Evolutionary conservation across 2,329 filamentous ascomycete genomes (phyloP).

Genomic region (Calonectria hawksworthii): DNA sequence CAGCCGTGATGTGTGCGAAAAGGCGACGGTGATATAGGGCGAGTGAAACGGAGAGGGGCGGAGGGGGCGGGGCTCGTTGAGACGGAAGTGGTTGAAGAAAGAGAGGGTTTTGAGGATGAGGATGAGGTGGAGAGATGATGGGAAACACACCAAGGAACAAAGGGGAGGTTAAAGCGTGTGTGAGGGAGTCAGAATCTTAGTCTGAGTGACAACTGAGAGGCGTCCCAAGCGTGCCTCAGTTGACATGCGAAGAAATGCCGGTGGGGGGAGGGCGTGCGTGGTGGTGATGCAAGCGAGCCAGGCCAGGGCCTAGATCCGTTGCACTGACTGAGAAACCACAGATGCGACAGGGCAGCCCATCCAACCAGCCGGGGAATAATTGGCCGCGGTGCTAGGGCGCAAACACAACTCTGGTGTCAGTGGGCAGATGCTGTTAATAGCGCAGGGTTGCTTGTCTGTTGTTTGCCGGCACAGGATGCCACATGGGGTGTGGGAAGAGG

Average conservation of each 20-base stretch:
- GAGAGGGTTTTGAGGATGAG: constrained; percentile 12
- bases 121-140: constrained; percentile 15
- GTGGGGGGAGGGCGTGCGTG: constrained; percentile 46
- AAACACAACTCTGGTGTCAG: constrained; percentile 6
- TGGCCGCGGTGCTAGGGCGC: neutral
- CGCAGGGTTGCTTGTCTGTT: constrained; percentile 5
- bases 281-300: constrained; percentile 50
- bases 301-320: constrained; percentile 48
- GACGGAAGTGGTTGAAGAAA: constrained; percentile 35
- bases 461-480: constrained; percentile 6
- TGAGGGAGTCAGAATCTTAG: constrained; percentile 34
- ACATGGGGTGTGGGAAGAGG: constrained; percentile 15
- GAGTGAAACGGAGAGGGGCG: constrained; percentile 24
- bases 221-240: constrained; percentile 41
- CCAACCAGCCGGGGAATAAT: constrained; percentile 8
- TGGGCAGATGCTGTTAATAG: constrained; percentile 5
- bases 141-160: constrained; percentile 26
- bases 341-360: constrained; percentile 26
- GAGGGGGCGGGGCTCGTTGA: constrained; percentile 37
- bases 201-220: constrained; percentile 40
- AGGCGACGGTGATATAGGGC: constrained; percentile 39
- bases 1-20: constrained; percentile 23
- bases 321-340: constrained; percentile 38
- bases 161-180: constrained; percentile 30
- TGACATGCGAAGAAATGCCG: constrained; percentile 45